These are phyloP conservation scores for Eucalyptus pumila DNA, from an alignment of 345 rosid species.

Conservation along the genomic window DNA sequence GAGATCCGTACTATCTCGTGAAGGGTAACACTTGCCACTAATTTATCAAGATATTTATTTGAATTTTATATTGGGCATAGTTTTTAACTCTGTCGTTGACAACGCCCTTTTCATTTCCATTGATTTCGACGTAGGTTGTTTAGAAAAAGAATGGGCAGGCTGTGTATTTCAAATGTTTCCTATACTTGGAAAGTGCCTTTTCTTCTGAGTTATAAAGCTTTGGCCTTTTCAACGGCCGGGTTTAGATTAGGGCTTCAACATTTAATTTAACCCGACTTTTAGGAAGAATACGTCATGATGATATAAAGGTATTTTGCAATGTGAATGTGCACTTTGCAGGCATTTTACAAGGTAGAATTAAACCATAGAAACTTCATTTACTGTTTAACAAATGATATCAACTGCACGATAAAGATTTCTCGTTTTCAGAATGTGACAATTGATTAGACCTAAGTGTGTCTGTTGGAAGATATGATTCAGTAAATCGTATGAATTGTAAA, in stretches of 20 bases:
- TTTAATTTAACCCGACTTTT: background rate
- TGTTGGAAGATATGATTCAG: no score
- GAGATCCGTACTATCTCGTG: no score
- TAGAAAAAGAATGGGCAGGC: background rate
- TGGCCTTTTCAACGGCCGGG: no score
- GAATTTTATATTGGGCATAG: no score
- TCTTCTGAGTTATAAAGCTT: no score
- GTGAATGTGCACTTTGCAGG: background rate
- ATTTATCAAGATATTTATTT: no score
- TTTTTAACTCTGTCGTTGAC: background rate
- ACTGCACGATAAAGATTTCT: background rate
- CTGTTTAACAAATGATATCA: background rate
- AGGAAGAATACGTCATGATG: background rate
- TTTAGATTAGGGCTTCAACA: no score
- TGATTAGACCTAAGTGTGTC: background rate
- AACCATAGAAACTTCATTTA: background rate
- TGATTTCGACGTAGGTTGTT: background rate
- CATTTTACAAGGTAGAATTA: background rate
- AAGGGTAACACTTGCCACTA: no score
- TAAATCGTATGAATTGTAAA: no score
- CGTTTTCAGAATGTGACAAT: background rate
- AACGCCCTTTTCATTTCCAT: background rate
- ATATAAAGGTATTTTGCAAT: background rate
- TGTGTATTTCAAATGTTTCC: background rate
- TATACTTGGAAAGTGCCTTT: no score